Percentiles rank a stretch among this genome's conserved stretches.
Evolutionary conservation across 208 protist species (phyloP).

Genomic region (Balamuthia mandrillaris): DNA sequence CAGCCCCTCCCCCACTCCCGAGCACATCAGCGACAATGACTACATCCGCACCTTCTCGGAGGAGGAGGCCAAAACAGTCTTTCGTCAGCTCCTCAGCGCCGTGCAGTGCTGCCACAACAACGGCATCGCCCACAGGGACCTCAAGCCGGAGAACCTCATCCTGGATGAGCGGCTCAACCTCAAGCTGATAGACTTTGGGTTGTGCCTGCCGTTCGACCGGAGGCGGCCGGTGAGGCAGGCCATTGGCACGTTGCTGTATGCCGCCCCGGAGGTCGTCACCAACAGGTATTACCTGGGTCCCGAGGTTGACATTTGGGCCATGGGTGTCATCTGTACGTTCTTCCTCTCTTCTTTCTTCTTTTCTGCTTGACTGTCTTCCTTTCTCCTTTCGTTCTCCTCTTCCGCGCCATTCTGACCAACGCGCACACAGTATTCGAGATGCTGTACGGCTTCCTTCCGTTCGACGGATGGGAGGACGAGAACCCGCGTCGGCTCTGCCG

Average conservation of each 20-base stretch:
- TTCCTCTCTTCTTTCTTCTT: not conserved
- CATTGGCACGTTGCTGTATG: not conserved
- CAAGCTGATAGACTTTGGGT: not conserved
- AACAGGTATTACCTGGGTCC: not conserved
- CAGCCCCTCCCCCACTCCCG: no score
- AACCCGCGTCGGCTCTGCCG: not conserved
- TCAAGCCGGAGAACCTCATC: not conserved
- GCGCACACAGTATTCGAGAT: not conserved
- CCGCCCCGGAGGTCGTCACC: not conserved
- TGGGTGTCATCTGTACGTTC: not conserved
- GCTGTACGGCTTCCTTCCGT: not conserved
- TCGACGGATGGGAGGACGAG: not conserved
- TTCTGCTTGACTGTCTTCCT: not conserved
- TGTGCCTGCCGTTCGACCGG: not conserved
- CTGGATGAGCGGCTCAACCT: not conserved
- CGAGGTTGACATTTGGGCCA: not conserved
- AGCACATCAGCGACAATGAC: no score
- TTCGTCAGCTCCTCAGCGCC: not conserved
- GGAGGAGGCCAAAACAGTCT: not conserved
- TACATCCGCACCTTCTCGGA: slow-evolving; percentile 61
- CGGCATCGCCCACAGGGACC: not conserved
- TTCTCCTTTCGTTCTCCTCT: not conserved
- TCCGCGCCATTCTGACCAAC: not conserved
- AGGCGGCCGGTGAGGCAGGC: not conserved
- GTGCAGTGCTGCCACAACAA: not conserved